Conservation (phyloP, 306 rosid genomes). For the Vachellia pachyceras region DNA sequence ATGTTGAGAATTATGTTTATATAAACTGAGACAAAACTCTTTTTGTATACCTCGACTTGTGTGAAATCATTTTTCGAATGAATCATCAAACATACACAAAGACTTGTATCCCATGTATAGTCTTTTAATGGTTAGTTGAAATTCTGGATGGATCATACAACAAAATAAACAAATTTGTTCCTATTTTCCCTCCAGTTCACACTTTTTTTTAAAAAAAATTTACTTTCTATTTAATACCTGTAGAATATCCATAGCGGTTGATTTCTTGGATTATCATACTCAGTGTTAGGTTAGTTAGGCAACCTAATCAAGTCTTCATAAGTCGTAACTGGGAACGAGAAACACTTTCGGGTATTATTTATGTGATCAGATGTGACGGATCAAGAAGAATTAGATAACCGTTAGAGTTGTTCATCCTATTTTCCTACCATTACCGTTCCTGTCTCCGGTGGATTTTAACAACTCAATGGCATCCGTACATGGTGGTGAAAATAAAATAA, state of each 20-base stretch:
- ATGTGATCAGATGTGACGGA: background rate
- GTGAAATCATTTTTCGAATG: no score
- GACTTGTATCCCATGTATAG: no score
- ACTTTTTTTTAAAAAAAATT: no score
- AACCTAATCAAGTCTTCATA: background rate
- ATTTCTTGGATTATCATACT: background rate
- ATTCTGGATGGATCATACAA: background rate
- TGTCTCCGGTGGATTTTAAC: background rate
- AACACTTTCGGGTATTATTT: background rate
- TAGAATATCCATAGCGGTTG: background rate
- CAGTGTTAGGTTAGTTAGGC: constrained; percentile 4
- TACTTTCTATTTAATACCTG: no score
- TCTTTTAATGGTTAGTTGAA: background rate
- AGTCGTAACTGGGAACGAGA: background rate
- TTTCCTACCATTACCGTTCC: background rate
- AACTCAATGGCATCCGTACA: background rate
- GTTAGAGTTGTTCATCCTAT: constrained; percentile 23
- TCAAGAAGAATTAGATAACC: background rate
- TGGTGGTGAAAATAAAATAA: background rate
- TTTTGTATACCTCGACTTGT: no score
- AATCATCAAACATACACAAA: no score
- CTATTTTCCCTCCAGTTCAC: background rate
- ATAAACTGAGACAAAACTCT: no score
- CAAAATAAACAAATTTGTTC: background rate
- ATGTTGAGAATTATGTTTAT: no score